These are phyloP conservation scores for Taphrina populina DNA, from an alignment of 1,139 yeast genomes.

Conservation along the genomic window DNA sequence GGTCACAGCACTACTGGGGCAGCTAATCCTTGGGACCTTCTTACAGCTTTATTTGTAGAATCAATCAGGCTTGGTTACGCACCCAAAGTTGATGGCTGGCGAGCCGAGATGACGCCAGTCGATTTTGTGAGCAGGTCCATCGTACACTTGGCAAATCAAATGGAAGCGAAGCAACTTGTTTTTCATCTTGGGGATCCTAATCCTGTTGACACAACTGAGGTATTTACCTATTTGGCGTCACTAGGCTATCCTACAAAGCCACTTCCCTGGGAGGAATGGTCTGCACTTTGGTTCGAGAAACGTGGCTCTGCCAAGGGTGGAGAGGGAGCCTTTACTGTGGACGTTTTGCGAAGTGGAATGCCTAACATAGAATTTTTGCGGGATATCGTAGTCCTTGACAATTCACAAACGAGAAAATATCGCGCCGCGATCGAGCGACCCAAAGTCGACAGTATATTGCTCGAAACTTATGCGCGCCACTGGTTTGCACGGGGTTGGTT, in stretches of 20 bases:
- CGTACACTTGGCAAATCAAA: constrained; percentile 14
- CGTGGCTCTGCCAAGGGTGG: constrained; percentile 24
- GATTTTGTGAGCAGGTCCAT: constrained; percentile 24
- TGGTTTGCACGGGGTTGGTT: constrained; percentile 26
- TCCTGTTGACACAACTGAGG: constrained; percentile 13
- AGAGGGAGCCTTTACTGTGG: constrained; percentile 15
- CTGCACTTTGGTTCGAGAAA: constrained; percentile 4
- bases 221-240: constrained; percentile 1
- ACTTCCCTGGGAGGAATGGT: constrained; percentile 26
- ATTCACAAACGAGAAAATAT: constrained; percentile 21
- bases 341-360: constrained; percentile 25
- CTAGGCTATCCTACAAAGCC: constrained; percentile 27
- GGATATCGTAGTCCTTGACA: constrained; percentile 19
- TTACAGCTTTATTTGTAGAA: constrained; percentile 90
- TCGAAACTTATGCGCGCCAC: constrained; percentile 20
- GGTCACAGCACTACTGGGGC: constrained; percentile 80
- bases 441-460: constrained; percentile 14
- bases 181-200: constrained; percentile 23
- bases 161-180: constrained; percentile 15
- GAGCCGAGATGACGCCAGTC: constrained; percentile 28
- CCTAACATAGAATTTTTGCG: constrained; percentile 12
- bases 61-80: constrained; percentile 79
- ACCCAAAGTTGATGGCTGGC: constrained; percentile 74
- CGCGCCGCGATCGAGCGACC: constrained; percentile 20
- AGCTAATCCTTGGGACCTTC: constrained; percentile 94